Conservation (phyloP, 345 rosid genomes). For the Angophora floribunda region DNA sequence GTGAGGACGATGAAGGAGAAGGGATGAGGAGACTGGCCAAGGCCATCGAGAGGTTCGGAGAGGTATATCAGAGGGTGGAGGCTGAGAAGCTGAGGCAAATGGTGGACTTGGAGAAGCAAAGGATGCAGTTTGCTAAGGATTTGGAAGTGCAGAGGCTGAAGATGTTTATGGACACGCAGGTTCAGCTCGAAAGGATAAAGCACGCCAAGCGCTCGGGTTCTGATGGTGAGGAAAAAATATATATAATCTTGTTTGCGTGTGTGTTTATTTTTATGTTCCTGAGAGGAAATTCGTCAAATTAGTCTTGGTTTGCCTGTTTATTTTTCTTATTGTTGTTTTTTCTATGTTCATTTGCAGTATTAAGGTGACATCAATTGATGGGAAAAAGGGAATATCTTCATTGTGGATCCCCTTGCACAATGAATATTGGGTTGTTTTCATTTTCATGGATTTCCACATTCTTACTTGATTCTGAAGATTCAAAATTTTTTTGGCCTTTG, state of each 20-base stretch:
- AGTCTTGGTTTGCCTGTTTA: background rate
- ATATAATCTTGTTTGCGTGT: background rate
- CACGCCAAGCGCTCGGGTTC: conserved; percentile 50
- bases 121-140: conserved; percentile 92
- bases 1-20: conserved; percentile 26
- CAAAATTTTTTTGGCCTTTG: background rate
- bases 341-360: background rate
- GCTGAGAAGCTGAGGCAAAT: conserved; percentile 82
- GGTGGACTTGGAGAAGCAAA: conserved; percentile 98
- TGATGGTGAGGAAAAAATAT: conserved; percentile 24
- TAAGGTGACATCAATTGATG: background rate
- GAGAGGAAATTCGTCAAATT: background rate
- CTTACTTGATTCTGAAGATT: background rate
- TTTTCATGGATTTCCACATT: background rate
- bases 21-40: conserved; percentile 50
- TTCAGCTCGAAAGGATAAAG: conserved; percentile 80
- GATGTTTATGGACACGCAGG: conserved; percentile 90
- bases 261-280: background rate
- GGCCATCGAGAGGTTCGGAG: conserved; percentile 82
- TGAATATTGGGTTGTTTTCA: background rate
- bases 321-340: background rate
- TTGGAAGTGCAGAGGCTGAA: conserved; percentile 95
- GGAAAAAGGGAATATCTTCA: background rate
- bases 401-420: background rate
- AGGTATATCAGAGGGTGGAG: conserved; percentile 80